Percentiles rank a stretch among this genome's conserved stretches.
These are phyloP conservation scores for Lactarius sanguifluus DNA, from an alignment of 768 basidiomycete genomes.

Conservation along the genomic window DNA sequence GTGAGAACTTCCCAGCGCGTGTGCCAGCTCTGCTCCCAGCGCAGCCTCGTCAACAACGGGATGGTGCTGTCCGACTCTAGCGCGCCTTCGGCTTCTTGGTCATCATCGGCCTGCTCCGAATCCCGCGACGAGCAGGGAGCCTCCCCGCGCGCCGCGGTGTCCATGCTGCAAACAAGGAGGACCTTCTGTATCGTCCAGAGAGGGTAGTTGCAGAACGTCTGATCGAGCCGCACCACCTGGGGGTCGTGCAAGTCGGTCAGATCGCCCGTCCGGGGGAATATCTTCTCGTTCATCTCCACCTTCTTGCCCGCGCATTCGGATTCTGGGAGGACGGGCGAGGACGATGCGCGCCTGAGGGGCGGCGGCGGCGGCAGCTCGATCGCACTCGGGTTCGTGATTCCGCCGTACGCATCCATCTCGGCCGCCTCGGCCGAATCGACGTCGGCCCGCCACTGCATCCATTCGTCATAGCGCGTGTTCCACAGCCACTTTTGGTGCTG, in stretches of 20 bases:
- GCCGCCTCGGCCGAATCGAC: constrained; percentile 25
- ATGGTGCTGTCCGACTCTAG: not conserved
- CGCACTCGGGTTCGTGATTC: constrained; percentile 24
- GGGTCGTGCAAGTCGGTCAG: constrained; percentile 58
- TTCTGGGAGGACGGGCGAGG: constrained; percentile 9
- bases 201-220: constrained; percentile 54
- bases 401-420: constrained; percentile 29
- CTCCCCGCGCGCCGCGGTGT: constrained; percentile 9
- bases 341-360: constrained; percentile 4
- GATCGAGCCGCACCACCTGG: constrained; percentile 56
- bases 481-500: constrained; percentile 63
- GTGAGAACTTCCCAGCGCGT: constrained; percentile 31
- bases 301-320: constrained; percentile 7
- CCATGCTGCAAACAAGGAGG: constrained; percentile 62
- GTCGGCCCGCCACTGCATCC: constrained; percentile 41
- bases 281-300: constrained; percentile 33
- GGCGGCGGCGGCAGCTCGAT: constrained; percentile 15
- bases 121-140: not conserved
- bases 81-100: not conserved
- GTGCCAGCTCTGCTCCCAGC: constrained; percentile 27
- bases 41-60: constrained; percentile 15
- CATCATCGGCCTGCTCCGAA: not conserved
- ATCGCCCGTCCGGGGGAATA: constrained; percentile 65
- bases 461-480: constrained; percentile 54
- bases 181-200: constrained; percentile 68